Base-by-base conservation (phyloP, 1,284 basidiomycete species). In the Ganoderma sinense region DNA sequence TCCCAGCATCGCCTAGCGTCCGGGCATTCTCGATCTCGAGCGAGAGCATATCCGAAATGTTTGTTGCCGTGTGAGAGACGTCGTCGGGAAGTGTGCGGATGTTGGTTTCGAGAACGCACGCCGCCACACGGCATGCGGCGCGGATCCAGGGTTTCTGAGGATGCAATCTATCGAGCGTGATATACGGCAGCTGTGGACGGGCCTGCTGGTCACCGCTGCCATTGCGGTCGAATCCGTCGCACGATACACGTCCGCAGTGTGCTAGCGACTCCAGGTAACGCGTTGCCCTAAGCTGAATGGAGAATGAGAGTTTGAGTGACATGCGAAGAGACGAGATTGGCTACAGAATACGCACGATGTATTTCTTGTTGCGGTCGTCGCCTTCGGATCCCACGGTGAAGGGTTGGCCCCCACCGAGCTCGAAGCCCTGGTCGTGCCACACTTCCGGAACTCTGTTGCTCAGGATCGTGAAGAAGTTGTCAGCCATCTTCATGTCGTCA, bases 381-480 rank as follows among this genome's bases (percentile, higher is more conserved):
- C 91, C 90, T 74, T 89, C 87, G 0, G 76, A 72, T 16, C 91
- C 89, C 1, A 88, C 84, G 18, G 90, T 91, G 75, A 93, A 93
- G 10, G 89, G 83, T 66, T 88, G 79, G 0, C 87, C 89, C 2
- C 88, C 88, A 43, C 84, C 87, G 1, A 92, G 82, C 71, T 86
- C 86, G 65, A 89, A 84, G 13, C 86, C 87, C 73, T 89, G 86
- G 75, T 91, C 88, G 70, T 89, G 86, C 89, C 91, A 91, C 20
- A 84, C 77, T 71, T 87, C 84, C 1, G 85, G 83, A 18, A 83
- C 75, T 33, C 78, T 74, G 71, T 91, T 92, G 66, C 81, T 82
- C 63, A 92, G 79, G 65, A 92, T 81, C 4, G 89, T 84, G 75
- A 87, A 92, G 74, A 91, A 91, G 72, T 92, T 92, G 75, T 93